Evolutionary conservation across 495 filamentous ascomycete genomes (phyloP), one percentile per base, ranked within the genome.

Genomic region (Margaritispora aquatica): DNA sequence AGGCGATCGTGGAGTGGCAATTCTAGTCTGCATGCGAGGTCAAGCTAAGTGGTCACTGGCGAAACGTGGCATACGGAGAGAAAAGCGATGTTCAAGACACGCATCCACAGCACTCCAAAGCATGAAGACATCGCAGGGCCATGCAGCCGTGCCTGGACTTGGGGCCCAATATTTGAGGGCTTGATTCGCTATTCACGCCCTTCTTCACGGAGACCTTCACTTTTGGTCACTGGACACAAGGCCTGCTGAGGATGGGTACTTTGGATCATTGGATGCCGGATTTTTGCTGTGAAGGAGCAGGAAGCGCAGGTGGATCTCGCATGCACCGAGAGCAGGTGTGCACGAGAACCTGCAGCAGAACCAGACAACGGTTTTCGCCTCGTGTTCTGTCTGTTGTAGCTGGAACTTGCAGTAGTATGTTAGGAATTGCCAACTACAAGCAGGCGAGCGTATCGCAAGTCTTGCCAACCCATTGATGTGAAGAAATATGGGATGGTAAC

Each of bases 31-130:
- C 44, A 8, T 22, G 7, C 17, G 7, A 8, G 47, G 24, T 4
- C 47, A 50, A 26, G 21, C 21, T 26, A 26, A 50, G 47, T 54
- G 52, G 52, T 29, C 13, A 54, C 26, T 44, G 29, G 52, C 27
- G 27, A 54, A 54, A 54, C 52, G 52, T 54, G 52, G 52, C 52
- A 54, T 36, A 29, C 52, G 34, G 52, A 54, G 52, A 38, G 47
- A 50, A 48, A 50, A 50, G 20, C 24, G 38, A 44, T n/a, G 38
- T 44, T n/a, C 38, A 9, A 44, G 38, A 44, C 7, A 10, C 38
- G 3, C 38, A 9, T 44, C 38, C 38, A 44, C 38, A 9, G 17
- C 38, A 9, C 3, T 9, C 7, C 3, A 44, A 44, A 44, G 38
- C 38, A 17, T 44, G 38, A 44, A 9, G 2, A 2, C 38, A n/a